phyloP scores from a whole-genome alignment of 306 rosid genomes.

The Sicyos edulis region DNA sequence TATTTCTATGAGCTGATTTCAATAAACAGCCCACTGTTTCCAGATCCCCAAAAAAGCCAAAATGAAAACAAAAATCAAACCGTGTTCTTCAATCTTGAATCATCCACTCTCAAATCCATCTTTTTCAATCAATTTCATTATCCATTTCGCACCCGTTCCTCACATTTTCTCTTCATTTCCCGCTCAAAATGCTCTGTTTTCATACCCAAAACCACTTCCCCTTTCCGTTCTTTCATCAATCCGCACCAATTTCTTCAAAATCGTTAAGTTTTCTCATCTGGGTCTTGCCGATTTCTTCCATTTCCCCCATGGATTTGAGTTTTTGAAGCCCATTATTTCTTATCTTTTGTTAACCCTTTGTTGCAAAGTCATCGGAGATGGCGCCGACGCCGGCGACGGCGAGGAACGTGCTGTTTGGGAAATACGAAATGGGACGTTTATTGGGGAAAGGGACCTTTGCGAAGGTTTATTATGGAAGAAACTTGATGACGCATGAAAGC shows the following conservation, averaged over 20 bases:
- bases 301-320: not conserved
- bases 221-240: not conserved
- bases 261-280: not conserved
- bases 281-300: not conserved
- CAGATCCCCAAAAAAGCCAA: not conserved
- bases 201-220: not conserved
- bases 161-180: not conserved
- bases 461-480: constrained; percentile 49
- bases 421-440: constrained; percentile 68
- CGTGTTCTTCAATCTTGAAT: not conserved
- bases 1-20: not conserved
- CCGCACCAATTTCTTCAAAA: not conserved
- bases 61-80: not conserved
- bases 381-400: not conserved
- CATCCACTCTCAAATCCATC: not conserved
- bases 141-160: not conserved
- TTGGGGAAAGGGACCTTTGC: constrained; percentile 83
- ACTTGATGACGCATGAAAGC: constrained; percentile 44
- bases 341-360: not conserved
- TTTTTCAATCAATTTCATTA: not conserved
- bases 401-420: constrained; percentile 45
- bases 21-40: not conserved
- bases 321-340: not conserved
- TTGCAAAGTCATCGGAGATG: not conserved
- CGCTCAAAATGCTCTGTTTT: not conserved